Conservation (phyloP, 2,329 filamentous ascomycete genomes). For the Meredithiella fracta region DNA sequence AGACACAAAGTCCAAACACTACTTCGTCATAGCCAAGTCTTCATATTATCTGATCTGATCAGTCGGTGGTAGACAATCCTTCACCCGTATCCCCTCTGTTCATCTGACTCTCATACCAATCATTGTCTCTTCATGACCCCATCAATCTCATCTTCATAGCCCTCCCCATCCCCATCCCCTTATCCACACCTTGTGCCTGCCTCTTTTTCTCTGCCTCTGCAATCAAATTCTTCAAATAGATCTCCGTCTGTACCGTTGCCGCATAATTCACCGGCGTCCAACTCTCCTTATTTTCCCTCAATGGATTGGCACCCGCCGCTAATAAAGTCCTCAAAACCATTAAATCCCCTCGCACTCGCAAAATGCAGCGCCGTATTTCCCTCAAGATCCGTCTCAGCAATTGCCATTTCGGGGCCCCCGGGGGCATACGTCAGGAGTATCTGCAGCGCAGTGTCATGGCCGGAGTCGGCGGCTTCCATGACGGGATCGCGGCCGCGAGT, state of each 20-base stretch:
- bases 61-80: not conserved
- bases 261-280: conserved; percentile 78
- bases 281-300: conserved; percentile 55
- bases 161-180: conserved; percentile 26
- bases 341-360: conserved; percentile 65
- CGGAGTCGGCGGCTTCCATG: conserved; percentile 44
- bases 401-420: conserved; percentile 33
- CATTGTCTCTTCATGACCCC: not conserved
- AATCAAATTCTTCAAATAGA: conserved; percentile 65
- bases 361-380: conserved; percentile 85
- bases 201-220: conserved; percentile 45
- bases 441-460: conserved; percentile 49
- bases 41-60: not conserved
- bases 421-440: conserved; percentile 46
- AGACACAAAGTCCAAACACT: no score
- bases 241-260: conserved; percentile 65
- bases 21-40: no score
- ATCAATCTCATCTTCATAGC: conserved; percentile 28
- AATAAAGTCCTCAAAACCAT: conserved; percentile 62
- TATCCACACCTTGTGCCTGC: conserved; percentile 27
- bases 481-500: conserved; percentile 54
- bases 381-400: conserved; percentile 44
- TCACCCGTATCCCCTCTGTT: not conserved
- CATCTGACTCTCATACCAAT: not conserved
- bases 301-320: conserved; percentile 59